A percentile compares a stretch with the other conserved stretches of the same genome.
These are phyloP conservation scores for Pezicula carpinea DNA, from an alignment of 2,329 filamentous ascomycete species.

Conservation along the genomic window DNA sequence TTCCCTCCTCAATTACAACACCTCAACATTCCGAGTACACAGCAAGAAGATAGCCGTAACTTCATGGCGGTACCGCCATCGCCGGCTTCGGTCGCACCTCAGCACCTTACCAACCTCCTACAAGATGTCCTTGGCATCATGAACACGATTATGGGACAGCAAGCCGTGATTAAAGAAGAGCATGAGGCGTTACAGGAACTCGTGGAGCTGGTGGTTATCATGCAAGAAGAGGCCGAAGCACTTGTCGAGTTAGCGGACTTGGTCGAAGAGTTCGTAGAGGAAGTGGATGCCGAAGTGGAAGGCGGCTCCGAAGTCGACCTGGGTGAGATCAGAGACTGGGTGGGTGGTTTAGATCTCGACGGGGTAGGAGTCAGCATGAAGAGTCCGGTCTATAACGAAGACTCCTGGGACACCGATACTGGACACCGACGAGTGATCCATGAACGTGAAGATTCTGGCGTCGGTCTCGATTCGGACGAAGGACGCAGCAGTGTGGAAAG, in stretches of 20 bases:
- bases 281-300: conserved; percentile 6
- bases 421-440: neutral
- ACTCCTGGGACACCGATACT: neutral
- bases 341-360: neutral
- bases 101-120: conserved; percentile 12
- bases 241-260: conserved; percentile 12
- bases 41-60: neutral
- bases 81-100: conserved; percentile 9
- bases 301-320: neutral
- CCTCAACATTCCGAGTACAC: neutral
- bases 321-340: conserved; percentile 3
- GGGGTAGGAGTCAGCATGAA: neutral
- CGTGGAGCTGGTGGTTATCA: conserved; percentile 14
- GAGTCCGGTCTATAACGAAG: neutral
- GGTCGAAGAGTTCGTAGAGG: conserved; percentile 15
- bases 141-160: conserved; percentile 12
- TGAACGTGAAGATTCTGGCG: neutral
- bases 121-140: conserved; percentile 15
- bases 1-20: neutral
- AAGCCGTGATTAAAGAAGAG: conserved; percentile 7
- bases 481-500: too few relatives aligned
- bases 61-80: conserved; percentile 3
- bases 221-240: conserved; percentile 19
- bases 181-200: conserved; percentile 9
- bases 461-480: neutral